A percentile compares a stretch with the other conserved stretches of the same genome.
These are phyloP conservation scores for Euphorbia corollata DNA, from an alignment of 441 rosid species.

Conservation along the genomic window DNA sequence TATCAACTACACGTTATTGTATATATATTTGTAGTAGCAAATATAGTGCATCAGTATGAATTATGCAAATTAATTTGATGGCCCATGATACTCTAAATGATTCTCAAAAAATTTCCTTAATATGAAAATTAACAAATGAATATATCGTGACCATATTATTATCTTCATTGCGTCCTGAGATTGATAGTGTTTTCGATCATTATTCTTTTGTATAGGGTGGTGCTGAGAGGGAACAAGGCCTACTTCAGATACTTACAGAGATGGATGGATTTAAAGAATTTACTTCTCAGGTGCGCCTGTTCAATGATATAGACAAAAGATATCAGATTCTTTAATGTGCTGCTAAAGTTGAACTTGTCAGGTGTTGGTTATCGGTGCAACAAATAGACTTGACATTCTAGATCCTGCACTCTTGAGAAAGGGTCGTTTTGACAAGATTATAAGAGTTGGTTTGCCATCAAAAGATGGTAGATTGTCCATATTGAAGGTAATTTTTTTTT, in stretches of 20 bases:
- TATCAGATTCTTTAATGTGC: conserved; percentile 15
- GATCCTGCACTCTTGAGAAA: conserved; percentile 96
- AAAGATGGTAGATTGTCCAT: conserved; percentile 91
- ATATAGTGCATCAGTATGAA: background rate
- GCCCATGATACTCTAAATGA: background rate
- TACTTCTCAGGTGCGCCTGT: conserved; percentile 65
- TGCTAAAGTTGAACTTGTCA: conserved; percentile 35
- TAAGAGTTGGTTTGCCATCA: conserved; percentile 92
- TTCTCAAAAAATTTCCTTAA: background rate
- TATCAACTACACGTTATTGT: background rate
- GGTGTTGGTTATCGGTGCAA: conserved; percentile 94
- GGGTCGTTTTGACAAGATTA: conserved; percentile 95
- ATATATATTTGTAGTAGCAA: background rate
- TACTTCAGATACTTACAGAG: conserved; percentile 94
- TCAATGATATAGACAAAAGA: conserved; percentile 17
- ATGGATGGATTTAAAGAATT: conserved; percentile 95
- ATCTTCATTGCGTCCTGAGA: background rate
- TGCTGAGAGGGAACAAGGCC: conserved; percentile 96
- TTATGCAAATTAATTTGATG: background rate
- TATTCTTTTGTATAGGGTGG: conserved; percentile 60
- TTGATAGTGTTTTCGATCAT: background rate
- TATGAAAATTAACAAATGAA: background rate
- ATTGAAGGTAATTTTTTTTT: conserved; percentile 48
- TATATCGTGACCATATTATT: background rate
- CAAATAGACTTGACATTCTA: conserved; percentile 90